These are phyloP conservation scores for Gardenia jasminoides DNA, from an alignment of 257 asterid species.

Conservation along the genomic window DNA sequence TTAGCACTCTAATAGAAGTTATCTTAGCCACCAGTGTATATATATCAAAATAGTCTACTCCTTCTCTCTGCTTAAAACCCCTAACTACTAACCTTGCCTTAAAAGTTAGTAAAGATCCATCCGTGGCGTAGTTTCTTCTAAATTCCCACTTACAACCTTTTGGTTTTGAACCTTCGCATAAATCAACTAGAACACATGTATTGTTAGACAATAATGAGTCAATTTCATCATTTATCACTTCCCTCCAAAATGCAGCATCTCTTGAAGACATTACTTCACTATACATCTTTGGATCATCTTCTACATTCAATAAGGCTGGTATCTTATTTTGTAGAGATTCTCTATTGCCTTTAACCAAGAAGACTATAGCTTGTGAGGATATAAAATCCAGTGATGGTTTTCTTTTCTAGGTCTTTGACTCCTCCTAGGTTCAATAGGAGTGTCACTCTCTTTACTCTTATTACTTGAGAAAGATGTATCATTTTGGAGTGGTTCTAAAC, in stretches of 20 bases:
- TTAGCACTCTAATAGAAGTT: too few relatives aligned
- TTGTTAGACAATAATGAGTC: conserved; percentile 5
- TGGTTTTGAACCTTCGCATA: not conserved
- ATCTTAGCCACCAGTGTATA: too few relatives aligned
- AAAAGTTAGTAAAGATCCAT: too few relatives aligned
- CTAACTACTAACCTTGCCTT: too few relatives aligned
- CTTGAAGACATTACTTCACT: not conserved
- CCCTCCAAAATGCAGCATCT: not conserved
- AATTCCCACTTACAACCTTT: too few relatives aligned
- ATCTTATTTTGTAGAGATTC: not conserved
- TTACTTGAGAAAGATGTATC: not conserved
- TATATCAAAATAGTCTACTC: too few relatives aligned
- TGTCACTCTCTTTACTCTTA: not conserved
- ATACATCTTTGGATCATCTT: not conserved
- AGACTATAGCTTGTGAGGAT: not conserved
- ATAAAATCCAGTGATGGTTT: too few relatives aligned
- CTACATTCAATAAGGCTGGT: too few relatives aligned
- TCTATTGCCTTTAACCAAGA: too few relatives aligned
- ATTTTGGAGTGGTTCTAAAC: not conserved
- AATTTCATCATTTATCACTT: conserved; percentile 5
- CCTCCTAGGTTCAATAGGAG: not conserved
- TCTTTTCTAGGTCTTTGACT: not conserved
- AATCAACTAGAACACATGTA: conserved; percentile 2
- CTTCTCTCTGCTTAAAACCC: too few relatives aligned
- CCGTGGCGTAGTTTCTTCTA: too few relatives aligned